A percentile compares a stretch with the other conserved stretches of the same genome.
These are phyloP conservation scores for Nakataea oryzae DNA, from an alignment of 2,329 filamentous ascomycete genomes.

Conservation along the genomic window DNA sequence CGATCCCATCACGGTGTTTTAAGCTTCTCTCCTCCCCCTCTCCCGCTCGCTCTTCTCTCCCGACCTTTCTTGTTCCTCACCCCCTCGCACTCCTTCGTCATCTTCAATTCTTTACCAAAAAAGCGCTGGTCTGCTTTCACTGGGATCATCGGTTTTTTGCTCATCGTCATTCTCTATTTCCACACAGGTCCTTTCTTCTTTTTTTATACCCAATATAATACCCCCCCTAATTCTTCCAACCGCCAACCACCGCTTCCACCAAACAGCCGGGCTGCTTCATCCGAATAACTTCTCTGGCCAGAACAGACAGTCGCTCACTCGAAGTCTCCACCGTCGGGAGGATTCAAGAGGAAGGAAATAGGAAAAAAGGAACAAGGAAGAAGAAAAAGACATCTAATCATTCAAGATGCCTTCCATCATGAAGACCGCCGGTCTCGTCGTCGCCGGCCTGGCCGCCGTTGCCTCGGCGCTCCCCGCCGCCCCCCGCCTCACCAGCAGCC, in stretches of 20 bases:
- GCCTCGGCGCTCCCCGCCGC: slow-evolving; percentile 35
- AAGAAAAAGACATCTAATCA: slow-evolving; percentile 13
- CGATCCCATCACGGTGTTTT: slow-evolving; percentile 13
- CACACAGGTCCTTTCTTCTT: slow-evolving; percentile 8
- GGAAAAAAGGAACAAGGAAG: slow-evolving; percentile 13
- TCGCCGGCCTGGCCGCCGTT: slow-evolving; percentile 33
- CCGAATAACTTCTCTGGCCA: neutral
- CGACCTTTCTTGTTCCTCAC: slow-evolving; percentile 5
- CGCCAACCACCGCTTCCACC: slow-evolving; percentile 17
- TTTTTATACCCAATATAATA: slow-evolving; percentile 13
- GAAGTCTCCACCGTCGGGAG: slow-evolving; percentile 3
- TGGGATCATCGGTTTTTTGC: slow-evolving; percentile 21
- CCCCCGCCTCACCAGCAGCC: slow-evolving; percentile 30
- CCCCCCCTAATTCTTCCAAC: slow-evolving; percentile 18
- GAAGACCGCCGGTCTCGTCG: slow-evolving; percentile 28
- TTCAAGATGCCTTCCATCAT: slow-evolving; percentile 35
- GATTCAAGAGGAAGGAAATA: slow-evolving; percentile 10
- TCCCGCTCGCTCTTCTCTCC: slow-evolving; percentile 12
- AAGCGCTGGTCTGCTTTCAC: slow-evolving; percentile 42
- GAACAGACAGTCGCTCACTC: slow-evolving; percentile 7
- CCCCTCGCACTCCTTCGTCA: slow-evolving; percentile 6
- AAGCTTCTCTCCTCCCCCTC: slow-evolving; percentile 13
- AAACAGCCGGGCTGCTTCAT: slow-evolving; percentile 21
- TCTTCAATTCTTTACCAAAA: slow-evolving; percentile 22
- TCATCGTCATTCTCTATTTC: slow-evolving; percentile 2